Evolutionary conservation across 31 red algal species (phyloP).

Genomic region (Odonthalia washingtoniensis): DNA sequence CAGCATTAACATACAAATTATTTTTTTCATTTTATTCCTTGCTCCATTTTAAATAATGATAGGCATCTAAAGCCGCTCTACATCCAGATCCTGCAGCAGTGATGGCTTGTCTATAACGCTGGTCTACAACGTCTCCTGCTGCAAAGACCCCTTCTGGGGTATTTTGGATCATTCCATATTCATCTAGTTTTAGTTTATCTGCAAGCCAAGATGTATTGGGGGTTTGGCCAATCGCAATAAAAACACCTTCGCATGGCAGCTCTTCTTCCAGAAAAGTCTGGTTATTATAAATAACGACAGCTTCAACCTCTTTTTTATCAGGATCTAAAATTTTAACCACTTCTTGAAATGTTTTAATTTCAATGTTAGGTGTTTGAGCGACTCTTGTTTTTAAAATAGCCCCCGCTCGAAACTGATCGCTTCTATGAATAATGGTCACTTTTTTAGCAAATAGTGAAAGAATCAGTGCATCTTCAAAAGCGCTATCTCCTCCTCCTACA

Average conservation of each 20-base stretch:
- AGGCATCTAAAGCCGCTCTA: slow-evolving; percentile 89
- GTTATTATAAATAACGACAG: slow-evolving; percentile 19
- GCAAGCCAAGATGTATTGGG: slow-evolving; percentile 81
- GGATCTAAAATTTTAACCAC: slow-evolving; percentile 67
- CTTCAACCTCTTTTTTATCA: slow-evolving; percentile 2
- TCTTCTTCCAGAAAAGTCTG: slow-evolving; percentile 25
- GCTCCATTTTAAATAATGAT: slow-evolving; percentile 65
- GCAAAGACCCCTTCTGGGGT: slow-evolving; percentile 91
- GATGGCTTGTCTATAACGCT: slow-evolving; percentile 86
- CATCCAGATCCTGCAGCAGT: slow-evolving; percentile 93
- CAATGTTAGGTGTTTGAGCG: slow-evolving; percentile 59
- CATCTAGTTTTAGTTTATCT: slow-evolving; percentile 42
- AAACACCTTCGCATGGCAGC: slow-evolving; percentile 72
- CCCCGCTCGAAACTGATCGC: slow-evolving; percentile 71
- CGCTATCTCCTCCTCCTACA: slow-evolving; percentile 94
- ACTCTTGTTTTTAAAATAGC: slow-evolving; percentile 81
- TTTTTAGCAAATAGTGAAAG: slow-evolving; percentile 73
- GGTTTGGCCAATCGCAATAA: slow-evolving; percentile 92
- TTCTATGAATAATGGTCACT: slow-evolving; percentile 81
- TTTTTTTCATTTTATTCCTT: neutral
- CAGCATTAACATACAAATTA: neutral
- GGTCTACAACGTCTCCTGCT: slow-evolving; percentile 90
- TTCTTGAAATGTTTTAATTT: slow-evolving; percentile 73
- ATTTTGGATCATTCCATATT: slow-evolving; percentile 72
- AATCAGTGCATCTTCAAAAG: slow-evolving; percentile 89